These are phyloP conservation scores for Boechera retrofracta DNA, from an alignment of 345 rosid genomes.

Conservation along the genomic window DNA sequence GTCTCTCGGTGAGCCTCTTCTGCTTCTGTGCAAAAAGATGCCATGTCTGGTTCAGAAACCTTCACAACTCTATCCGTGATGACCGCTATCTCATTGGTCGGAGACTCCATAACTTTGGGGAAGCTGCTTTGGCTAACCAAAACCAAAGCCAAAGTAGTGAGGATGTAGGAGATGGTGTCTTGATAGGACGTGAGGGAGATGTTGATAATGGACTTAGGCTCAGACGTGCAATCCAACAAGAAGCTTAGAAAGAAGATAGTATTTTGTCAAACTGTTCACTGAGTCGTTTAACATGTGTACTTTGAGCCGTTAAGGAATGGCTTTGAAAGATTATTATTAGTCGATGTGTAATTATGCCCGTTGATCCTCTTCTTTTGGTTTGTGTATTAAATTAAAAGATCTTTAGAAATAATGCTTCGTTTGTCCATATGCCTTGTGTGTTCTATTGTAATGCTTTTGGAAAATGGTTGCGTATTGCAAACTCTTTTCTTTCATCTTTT, in stretches of 20 bases:
- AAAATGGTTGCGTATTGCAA: neutral
- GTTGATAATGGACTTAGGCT: constrained; percentile 63
- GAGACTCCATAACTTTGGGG: constrained; percentile 89
- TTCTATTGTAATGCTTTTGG: neutral
- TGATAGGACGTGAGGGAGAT: constrained; percentile 55
- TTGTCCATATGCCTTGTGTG: constrained; percentile 10
- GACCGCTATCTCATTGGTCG: constrained; percentile 96
- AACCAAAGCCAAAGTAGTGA: constrained; percentile 46
- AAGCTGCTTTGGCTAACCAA: constrained; percentile 47
- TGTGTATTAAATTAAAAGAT: constrained; percentile 5
- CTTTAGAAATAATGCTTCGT: constrained; percentile 10
- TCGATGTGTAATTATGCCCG: constrained; percentile 27
- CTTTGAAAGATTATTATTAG: constrained; percentile 3
- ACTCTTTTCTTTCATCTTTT: too few species aligned
- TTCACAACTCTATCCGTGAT: constrained; percentile 96
- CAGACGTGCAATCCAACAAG: constrained; percentile 55
- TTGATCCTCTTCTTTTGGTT: neutral
- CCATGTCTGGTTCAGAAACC: constrained; percentile 96
- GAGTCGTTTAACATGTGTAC: constrained; percentile 5
- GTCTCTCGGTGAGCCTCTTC: constrained; percentile 72
- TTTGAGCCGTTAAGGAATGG: neutral
- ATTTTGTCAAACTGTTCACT: neutral
- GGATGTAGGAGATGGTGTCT: constrained; percentile 35
- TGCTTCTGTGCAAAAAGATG: constrained; percentile 89
- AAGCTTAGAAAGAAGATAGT: constrained; percentile 34